Base-by-base conservation (phyloP, 805 yeast genomes). In the Wickerhamiella australiensis region DNA sequence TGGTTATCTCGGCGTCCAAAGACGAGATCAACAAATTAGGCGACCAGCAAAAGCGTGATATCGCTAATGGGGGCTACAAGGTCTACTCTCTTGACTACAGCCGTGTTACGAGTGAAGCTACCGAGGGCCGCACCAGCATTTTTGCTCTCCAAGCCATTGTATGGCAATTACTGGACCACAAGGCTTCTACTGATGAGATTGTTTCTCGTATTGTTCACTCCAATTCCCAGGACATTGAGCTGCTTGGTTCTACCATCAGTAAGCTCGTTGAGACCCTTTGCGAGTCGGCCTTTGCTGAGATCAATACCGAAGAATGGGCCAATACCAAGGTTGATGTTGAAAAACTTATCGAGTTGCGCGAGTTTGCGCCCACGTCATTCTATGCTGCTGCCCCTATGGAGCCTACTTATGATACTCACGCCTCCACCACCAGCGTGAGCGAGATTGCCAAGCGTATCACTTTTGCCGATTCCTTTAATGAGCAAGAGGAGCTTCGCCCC, bases 141-240 rank as follows among this genome's bases (percentile, higher is more conserved):
- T 80, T 87, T 63, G 85, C 86, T 46, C 68, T 77, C 51, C 95
- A 87, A 67, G 76, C 82, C 38, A 85, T 80, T 0, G 82, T 85
- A 71, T 86, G 95, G 94, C 74, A 74, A 52, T 68, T 74, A 40
- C 76, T 83, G 6, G 76, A 73, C 54, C 84, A 86, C 13, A 73
- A 73, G 36, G 70, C 78, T 42, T 74, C 74, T 63, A 26, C 55
- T 43, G 80, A 79, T 45, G 79, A 79, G 31, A 72, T 82, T 55
- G 86, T 84, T 52, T 79, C 85, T 65, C 80, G 81, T 63, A 76
- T 86, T 57, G 77, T 82, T 66, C 85, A 81, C 62, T 80, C 92
- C 13, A 82, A 82, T 53, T 92, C 94, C 46, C 75, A 82, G 47
- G 86, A 80, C 54, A 83, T 85, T 53, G 95, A 87, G 68, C 73